Evolutionary conservation across 768 basidiomycete genomes (phyloP), one percentile per base, ranked within the genome.

Genomic region (Tremella mesenterica): DNA sequence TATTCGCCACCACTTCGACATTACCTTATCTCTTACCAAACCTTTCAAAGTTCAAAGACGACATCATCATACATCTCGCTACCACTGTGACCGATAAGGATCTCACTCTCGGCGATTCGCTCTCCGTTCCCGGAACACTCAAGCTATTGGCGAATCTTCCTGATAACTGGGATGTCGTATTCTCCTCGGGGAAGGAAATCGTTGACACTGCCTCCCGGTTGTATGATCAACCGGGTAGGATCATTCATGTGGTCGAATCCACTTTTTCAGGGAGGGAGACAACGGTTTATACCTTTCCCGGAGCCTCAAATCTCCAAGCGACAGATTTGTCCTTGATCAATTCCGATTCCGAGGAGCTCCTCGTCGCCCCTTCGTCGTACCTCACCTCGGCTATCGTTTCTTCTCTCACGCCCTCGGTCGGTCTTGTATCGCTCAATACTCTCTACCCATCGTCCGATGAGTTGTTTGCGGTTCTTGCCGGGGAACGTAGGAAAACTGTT

Each of bases 221-320:
- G n/a, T 91, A 91, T 76, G 78, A 77, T 54, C 73, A 86, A 46
- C 45, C 58, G 28, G 63, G 55, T 20, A 61, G 93, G 72, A 83
- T 87, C 52, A 79, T 91, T 51, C 90, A 96, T 71, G 75, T 96
- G 36, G 91, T 97, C 67, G 91, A 97, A 73, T 87, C 93, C 62
- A 79, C 86, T 66, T 81, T 82, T 56, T 78, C 83, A 28, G 78
- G 83, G 29, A 83, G 93, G 23, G 90, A 97, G 74, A 75, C 81
- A 29, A 82, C 85, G 2, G 79, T 83, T 50, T 65, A 77, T 29
- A 73, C 82, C 31, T 62, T 73, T 25, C 77, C 77, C 8, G 50
- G 78, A 1, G 62, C 78, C 14, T 58, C 73, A 4, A 56, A 70
- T 0, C 74, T 75, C 21, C 63, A 71, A 0, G 59, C 71, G 20